Evolutionary conservation across 2,329 filamentous ascomycete species (phyloP).

Genomic region (Lomentospora prolificans): DNA sequence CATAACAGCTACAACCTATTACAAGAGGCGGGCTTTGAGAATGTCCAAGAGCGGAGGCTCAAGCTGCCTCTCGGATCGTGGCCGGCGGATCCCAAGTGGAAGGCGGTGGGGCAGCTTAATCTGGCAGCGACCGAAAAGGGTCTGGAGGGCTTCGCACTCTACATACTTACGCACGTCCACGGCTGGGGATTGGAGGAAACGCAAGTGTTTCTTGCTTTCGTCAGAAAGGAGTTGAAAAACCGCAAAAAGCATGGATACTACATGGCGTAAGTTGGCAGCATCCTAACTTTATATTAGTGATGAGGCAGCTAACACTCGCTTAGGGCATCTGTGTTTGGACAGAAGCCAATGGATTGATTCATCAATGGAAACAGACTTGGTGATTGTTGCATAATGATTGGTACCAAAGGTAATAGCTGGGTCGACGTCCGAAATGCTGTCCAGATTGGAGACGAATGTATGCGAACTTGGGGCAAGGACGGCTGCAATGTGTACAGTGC

Average conservation of each 20-base stretch:
- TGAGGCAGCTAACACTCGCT: not conserved
- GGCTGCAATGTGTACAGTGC: too few relatives aligned
- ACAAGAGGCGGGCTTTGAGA: not conserved
- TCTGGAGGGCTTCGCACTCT: not conserved
- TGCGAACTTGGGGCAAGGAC: too few relatives aligned
- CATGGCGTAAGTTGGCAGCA: conserved; percentile 8
- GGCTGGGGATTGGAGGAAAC: conserved; percentile 16
- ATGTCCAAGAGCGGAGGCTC: not conserved
- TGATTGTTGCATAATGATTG: too few relatives aligned
- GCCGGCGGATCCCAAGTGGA: conserved; percentile 35
- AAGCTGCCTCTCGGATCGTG: conserved; percentile 36
- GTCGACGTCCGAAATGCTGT: too few relatives aligned
- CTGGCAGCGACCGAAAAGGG: not conserved
- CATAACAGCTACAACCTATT: not conserved
- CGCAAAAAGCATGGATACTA: conserved; percentile 22
- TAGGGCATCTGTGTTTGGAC: not conserved
- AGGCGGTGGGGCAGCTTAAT: conserved; percentile 19
- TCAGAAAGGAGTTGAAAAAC: conserved; percentile 21
- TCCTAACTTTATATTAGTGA: not conserved
- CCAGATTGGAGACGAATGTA: too few relatives aligned
- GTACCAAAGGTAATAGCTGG: too few relatives aligned
- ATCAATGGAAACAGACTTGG: too few relatives aligned
- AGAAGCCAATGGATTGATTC: not conserved
- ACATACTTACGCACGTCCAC: not conserved
- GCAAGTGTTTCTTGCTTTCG: conserved; percentile 22